Base-by-base conservation (phyloP, 306 rosid genomes). In the Dalbergia cochinchinensis region DNA sequence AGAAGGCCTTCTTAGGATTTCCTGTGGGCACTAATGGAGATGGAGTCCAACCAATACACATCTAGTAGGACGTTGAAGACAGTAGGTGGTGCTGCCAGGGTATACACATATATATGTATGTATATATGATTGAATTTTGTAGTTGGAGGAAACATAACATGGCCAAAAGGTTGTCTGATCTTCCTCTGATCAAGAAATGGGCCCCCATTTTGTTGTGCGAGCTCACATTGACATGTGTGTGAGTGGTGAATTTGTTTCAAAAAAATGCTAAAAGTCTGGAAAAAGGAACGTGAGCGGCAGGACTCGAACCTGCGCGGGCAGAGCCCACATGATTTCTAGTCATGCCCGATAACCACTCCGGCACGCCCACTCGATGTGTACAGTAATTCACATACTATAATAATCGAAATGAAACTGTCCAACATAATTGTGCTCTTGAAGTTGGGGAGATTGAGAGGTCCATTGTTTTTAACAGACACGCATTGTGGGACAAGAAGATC, bases 301-400 rank as follows among this genome's bases (percentile, higher is more conserved):
- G 85, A 84, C 80, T 84, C 87, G 77, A 84, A 84, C 87, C 82
- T 80, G 89, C 89, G 92, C 88, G 85, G 86, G 89, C 89, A 61
- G 19, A 87, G 88, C 89, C 89, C 90, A 89, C 86, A 85, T 87
- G 85, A 89, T 87, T 87, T 85, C 86, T 87, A 89, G 89, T 85
- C 92, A 85, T 89, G 87, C 92, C 92, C 88, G 88, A 89, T 85
- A 89, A 89, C 90, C 90, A 89, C 90, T 89, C 92, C 89, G 89
- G 92, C 92, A 89, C 87, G 87, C 81, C 82, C 92, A 89, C 89
- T 15, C 3, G 0, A 11, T 58, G n/a, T 0, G 0, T 1, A 1
- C 3, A 4, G 2, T 26, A 2, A 26, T 26, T 26, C 31, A 26
- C 31, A 1, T 26, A 26, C 2, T 26, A 1, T 26, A 26, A 26